These are phyloP conservation scores for Telopea speciosissima DNA, from an alignment of 177 flowering plant species.

Conservation along the genomic window DNA sequence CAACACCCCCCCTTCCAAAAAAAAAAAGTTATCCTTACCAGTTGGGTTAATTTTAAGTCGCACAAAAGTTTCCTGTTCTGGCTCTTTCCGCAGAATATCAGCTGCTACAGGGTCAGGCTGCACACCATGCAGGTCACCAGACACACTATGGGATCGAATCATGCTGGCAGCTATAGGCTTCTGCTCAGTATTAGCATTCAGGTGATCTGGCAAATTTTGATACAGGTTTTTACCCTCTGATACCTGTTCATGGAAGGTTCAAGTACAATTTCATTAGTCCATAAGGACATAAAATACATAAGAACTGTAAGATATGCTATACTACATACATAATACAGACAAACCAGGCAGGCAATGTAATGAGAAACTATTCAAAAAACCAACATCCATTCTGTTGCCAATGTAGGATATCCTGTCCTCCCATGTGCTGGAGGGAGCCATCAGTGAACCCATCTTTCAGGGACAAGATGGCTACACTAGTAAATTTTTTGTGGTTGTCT, in stretches of 20 bases:
- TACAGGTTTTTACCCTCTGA: conserved; percentile 30
- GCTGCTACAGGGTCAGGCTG: conserved; percentile 97
- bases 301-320: too few species aligned
- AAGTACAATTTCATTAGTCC: background rate
- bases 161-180: conserved; percentile 60
- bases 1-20: too few species aligned
- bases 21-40: conserved; percentile 34
- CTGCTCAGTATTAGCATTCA: conserved; percentile 52
- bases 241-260: conserved; percentile 27
- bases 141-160: conserved; percentile 93
- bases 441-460: too few species aligned
- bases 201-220: conserved; percentile 39
- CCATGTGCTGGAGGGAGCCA: too few species aligned
- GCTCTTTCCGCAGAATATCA: conserved; percentile 93
- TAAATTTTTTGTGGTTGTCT: too few species aligned
- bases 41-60: conserved; percentile 64
- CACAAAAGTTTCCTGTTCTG: conserved; percentile 92
- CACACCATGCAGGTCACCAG: conserved; percentile 96
- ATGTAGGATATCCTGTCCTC: too few species aligned
- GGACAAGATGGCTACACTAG: too few species aligned
- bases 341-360: too few species aligned
- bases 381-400: too few species aligned
- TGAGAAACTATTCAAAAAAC: too few species aligned
- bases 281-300: too few species aligned
- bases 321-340: too few species aligned